Evolutionary conservation across 164 flowering plant species (phyloP), one percentile per base, ranked within the genome.

Genomic region (Houttuynia cordata): DNA sequence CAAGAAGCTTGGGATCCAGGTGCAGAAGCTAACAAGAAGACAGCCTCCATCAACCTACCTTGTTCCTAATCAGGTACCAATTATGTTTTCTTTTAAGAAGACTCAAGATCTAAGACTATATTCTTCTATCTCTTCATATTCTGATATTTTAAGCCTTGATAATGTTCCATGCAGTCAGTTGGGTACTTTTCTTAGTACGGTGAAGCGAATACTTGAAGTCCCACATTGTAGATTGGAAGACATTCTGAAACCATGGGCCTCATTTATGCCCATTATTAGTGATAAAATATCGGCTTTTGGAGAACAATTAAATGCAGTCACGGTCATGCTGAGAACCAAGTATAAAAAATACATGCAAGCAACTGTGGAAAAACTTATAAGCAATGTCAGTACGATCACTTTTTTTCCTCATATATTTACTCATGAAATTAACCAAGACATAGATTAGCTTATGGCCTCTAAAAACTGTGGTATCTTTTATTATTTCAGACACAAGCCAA

Each of bases 271-370:
- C 15, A 68, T 65, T 39, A 60, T 58, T 52, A 94, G 81, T 66
- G 92, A 83, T 34, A 79, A 74, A 64, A 87, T 84, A 67, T 68
- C 75, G 24, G 66, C 56, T 15, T 81, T 81, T 61, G 97, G 96
- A 59, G 97, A 91, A 72, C 97, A 82, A 71, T 76, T 91, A 83
- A 91, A 86, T 76, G 91, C 71, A 58, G 65, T 86, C 45, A 84
- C 96, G 3, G 88, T 91, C n/a, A 66, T 91, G 68, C 73, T 91
- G 70, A 81, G 88, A 68, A 88, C 96, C 25, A 91, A 88, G 60
- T 91, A 88, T 76, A 91, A 86, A 73, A 88, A 77, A 58, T 91
- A 88, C 71, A 67, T 84, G 81, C 97, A 88, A 71, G 97, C 96
- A 49, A 79, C 76, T 40, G 87, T 91, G 30, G 87, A 78, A 64